Evolutionary conservation across 495 filamentous ascomycete genomes (phyloP).

Genomic region (Penicillium desertorum): DNA sequence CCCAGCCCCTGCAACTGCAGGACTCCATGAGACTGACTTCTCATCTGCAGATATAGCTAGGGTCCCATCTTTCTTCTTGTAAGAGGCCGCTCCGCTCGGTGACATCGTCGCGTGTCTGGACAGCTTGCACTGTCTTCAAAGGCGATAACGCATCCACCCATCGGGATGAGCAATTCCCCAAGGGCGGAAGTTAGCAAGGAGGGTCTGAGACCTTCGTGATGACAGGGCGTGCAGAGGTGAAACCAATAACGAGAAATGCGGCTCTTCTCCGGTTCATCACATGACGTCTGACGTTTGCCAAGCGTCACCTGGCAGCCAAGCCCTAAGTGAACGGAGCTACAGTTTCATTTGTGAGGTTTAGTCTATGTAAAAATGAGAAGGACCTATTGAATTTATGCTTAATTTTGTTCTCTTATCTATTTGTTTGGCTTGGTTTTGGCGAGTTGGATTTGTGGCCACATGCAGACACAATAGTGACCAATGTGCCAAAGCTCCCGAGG

Average conservation of each 20-base stretch:
- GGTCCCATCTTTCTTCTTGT: slow-evolving; percentile 95
- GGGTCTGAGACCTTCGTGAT: slow-evolving; percentile 29
- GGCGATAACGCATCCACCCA: slow-evolving; percentile 42
- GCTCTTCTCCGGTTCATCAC: slow-evolving; percentile 21
- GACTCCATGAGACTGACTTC: slow-evolving; percentile 76
- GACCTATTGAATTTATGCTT: background rate
- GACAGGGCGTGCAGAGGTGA: slow-evolving; percentile 15
- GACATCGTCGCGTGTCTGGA: slow-evolving; percentile 49
- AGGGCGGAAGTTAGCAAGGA: slow-evolving; percentile 22
- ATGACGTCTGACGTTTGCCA: slow-evolving; percentile 14
- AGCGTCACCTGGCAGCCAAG: slow-evolving; percentile 9
- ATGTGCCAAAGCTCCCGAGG: background rate
- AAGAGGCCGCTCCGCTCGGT: slow-evolving; percentile 68
- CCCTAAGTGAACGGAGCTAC: slow-evolving; percentile 7
- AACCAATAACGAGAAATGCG: slow-evolving; percentile 20
- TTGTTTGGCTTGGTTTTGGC: background rate
- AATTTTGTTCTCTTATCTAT: background rate
- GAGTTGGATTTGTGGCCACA: background rate
- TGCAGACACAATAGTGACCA: background rate
- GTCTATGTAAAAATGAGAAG: background rate
- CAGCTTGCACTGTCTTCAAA: slow-evolving; percentile 47
- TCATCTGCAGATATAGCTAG: slow-evolving; percentile 69
- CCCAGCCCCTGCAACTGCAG: slow-evolving; percentile 50
- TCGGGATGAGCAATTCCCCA: slow-evolving; percentile 40
- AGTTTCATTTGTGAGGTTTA: background rate